phyloP scores from a whole-genome alignment of 2,329 filamentous ascomycete species.

The Penicillium sp. region DNA sequence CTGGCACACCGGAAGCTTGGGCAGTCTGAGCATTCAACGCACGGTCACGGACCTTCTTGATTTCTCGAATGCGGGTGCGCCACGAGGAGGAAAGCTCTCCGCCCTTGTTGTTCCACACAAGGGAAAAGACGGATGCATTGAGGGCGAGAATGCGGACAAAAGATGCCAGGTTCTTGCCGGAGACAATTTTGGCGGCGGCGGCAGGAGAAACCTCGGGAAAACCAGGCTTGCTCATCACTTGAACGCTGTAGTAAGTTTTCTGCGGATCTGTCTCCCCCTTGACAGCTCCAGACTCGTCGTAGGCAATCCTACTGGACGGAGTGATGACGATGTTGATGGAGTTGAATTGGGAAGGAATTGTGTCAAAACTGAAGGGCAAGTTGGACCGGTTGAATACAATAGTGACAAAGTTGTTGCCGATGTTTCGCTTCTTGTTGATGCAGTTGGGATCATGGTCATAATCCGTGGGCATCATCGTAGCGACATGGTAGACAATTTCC shows the following conservation, averaged over 20 bases:
- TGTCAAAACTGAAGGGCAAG: slow-evolving; percentile 79
- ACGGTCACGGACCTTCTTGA: slow-evolving; percentile 69
- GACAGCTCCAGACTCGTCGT: slow-evolving; percentile 34
- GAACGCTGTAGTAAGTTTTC: slow-evolving; percentile 72
- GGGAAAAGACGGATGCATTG: slow-evolving; percentile 87
- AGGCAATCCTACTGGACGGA: slow-evolving; percentile 54
- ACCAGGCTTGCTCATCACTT: slow-evolving; percentile 78
- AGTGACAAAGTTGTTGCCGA: slow-evolving; percentile 96
- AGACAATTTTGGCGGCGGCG: slow-evolving; percentile 82
- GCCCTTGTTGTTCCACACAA: slow-evolving; percentile 71
- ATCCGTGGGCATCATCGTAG: slow-evolving; percentile 94
- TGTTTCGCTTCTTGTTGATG: slow-evolving; percentile 84
- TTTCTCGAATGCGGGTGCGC: slow-evolving; percentile 78
- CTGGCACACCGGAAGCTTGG: slow-evolving; percentile 23
- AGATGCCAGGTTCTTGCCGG: slow-evolving; percentile 69
- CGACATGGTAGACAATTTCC: slow-evolving; percentile 91
- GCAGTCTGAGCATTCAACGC: slow-evolving; percentile 28
- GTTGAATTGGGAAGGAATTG: slow-evolving; percentile 91
- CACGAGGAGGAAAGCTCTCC: slow-evolving; percentile 84
- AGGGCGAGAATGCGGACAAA: slow-evolving; percentile 85
- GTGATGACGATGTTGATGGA: slow-evolving; percentile 95
- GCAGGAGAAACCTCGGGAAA: slow-evolving; percentile 91
- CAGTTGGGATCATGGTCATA: slow-evolving; percentile 67
- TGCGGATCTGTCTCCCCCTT: slow-evolving; percentile 31
- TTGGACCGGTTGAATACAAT: slow-evolving; percentile 98